Evolutionary conservation across 306 rosid species (phyloP).

Genomic region (Morella rubra): DNA sequence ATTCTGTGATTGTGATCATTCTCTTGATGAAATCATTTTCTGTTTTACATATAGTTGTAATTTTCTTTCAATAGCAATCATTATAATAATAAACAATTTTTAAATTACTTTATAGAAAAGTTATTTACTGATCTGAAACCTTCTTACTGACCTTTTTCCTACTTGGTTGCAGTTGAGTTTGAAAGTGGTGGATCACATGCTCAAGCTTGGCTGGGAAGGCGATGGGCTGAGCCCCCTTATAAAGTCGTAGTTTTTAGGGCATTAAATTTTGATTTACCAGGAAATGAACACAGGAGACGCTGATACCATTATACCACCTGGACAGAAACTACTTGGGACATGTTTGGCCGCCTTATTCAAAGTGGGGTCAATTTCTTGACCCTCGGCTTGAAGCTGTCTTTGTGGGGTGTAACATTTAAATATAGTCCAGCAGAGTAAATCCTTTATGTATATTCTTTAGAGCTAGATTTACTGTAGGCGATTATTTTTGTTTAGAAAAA

Average conservation of each 20-base stretch:
- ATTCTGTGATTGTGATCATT: too few relatives aligned
- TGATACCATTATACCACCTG: constrained; percentile 20
- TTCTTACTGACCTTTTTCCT: constrained; percentile 31
- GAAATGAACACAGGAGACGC: constrained; percentile 25
- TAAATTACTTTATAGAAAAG: neutral
- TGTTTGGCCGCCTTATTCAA: constrained; percentile 26
- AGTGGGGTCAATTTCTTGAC: constrained; percentile 29
- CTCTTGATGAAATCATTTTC: neutral
- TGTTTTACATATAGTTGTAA: neutral
- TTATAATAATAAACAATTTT: neutral
- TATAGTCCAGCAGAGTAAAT: constrained; percentile 31
- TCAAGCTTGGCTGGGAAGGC: constrained; percentile 98
- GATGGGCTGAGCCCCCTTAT: constrained; percentile 72
- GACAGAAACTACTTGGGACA: constrained; percentile 32
- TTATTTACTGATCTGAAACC: neutral
- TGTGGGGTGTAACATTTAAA: constrained; percentile 51
- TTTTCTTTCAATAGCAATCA: neutral
- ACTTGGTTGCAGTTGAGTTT: constrained; percentile 83
- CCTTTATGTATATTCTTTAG: neutral
- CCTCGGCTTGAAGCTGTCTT: constrained; percentile 24
- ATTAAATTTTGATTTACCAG: constrained; percentile 1
- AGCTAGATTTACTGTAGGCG: constrained; percentile 42
- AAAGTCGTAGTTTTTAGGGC: constrained; percentile 53
- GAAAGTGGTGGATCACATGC: constrained; percentile 97
- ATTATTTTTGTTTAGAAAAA: too few relatives aligned